Evolutionary conservation across 2,329 filamentous ascomycete genomes (phyloP).

Genomic region (Botryotinia narcissicola): DNA sequence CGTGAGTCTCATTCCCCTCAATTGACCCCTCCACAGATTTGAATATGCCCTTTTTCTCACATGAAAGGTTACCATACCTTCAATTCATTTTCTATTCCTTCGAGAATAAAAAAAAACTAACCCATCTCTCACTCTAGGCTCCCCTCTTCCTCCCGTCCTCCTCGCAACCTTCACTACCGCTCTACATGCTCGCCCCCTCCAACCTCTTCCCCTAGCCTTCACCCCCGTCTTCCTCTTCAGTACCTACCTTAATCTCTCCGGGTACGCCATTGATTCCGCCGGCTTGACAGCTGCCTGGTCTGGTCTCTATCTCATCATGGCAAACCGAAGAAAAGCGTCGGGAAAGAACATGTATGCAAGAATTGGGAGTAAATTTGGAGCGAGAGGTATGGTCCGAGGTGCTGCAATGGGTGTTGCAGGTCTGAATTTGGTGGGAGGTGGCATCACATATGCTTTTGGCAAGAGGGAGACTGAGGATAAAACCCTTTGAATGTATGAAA

Average conservation of each 20-base stretch:
- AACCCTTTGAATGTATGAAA: background rate
- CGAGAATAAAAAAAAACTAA: background rate
- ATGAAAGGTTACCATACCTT: background rate
- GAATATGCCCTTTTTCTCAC: background rate
- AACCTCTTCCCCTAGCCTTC: constrained; percentile 64
- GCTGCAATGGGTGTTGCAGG: constrained; percentile 50
- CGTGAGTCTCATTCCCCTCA: constrained; percentile 41
- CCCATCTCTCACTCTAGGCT: constrained; percentile 42
- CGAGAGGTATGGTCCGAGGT: constrained; percentile 51
- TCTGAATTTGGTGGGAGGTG: constrained; percentile 50
- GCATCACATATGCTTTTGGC: constrained; percentile 51
- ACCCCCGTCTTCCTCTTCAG: constrained; percentile 64
- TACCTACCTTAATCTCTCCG: constrained; percentile 62
- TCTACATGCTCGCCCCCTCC: constrained; percentile 65
- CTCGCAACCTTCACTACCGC: constrained; percentile 65
- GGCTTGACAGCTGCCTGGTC: constrained; percentile 65
- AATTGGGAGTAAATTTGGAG: constrained; percentile 48
- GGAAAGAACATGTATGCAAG: constrained; percentile 36
- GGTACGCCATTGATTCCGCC: constrained; percentile 61
- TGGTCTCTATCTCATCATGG: constrained; percentile 62
- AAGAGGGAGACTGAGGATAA: constrained; percentile 36
- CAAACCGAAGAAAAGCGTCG: constrained; percentile 49
- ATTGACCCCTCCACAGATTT: background rate
- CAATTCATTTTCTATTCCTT: background rate
- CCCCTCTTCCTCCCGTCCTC: constrained; percentile 60